Base-by-base conservation (phyloP, 805 yeast species). In the Lachancea thermotolerans region DNA sequence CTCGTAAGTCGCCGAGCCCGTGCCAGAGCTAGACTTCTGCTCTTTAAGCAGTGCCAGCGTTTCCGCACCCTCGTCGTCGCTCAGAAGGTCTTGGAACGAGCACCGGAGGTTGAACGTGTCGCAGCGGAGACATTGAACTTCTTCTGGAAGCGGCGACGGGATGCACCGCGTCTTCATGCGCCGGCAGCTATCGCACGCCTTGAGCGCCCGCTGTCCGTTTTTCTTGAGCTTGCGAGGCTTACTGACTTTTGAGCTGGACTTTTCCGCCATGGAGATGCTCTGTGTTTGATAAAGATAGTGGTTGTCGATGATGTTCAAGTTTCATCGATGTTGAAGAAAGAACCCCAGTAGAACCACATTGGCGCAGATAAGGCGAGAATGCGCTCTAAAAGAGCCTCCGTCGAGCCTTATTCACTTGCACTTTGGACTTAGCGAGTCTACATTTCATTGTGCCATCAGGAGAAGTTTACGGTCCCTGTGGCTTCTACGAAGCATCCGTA, bases 131-230 rank as follows among this genome's bases (percentile, higher is more conserved):
- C 89, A 82, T 2, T 77, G 68, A 8, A 65, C 59, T 14, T 71
- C 67, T 21, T 64, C 69, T 1, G 75, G 68, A 10, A 58, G 52
- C 7, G 62, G 60, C 1, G 78, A 70, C 41, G 81, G 74, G 55
- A 80, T 74, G 52, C 89, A 82, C 46, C 84, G 64, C 1, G 87
- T 75, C 64, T 79, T 79, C 49, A 74, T 78, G 41, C 68, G 70
- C 37, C 83, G 67, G 55, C 85, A 79, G 7, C 68, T 56, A 6
- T 71, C 72, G 58, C 85, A 79, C 0, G 85, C 85, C 40, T 65
- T 67, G 1, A 73, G 53, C 0, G 81, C 77, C 35, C 84, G 39
- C 21, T 42, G 44, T 10, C 52, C 49, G 12, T 46, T 47, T 33
- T 37, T 41, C 37, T 39, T 47, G 12, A 27, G 10, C 18, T 39